phyloP scores from a whole-genome alignment of 441 rosid species.

The Brassica balearica region DNA sequence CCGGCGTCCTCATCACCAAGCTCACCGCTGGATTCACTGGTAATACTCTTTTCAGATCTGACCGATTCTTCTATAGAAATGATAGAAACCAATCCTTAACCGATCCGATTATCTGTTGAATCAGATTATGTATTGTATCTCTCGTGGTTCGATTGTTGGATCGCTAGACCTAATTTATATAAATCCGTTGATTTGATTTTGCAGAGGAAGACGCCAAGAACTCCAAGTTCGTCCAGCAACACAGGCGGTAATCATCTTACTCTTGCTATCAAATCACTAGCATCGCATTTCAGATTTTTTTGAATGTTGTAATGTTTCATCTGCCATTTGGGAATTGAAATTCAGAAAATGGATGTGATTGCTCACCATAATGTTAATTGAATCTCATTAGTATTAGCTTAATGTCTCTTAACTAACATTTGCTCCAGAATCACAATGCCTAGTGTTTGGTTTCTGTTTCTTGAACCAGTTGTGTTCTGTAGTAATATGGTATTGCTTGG shows the following conservation, averaged over 20 bases:
- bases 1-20: constrained; percentile 80
- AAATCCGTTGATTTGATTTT: constrained; percentile 11
- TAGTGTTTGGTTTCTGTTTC: not conserved
- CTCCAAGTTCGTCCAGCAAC: constrained; percentile 71
- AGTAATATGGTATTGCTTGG: not conserved
- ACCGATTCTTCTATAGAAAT: not conserved
- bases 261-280: not conserved
- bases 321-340: too few species aligned
- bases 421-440: not conserved
- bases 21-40: constrained; percentile 79
- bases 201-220: constrained; percentile 79
- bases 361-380: too few species aligned
- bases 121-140: not conserved
- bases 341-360: too few species aligned
- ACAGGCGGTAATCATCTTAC: constrained; percentile 53
- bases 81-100: not conserved
- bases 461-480: not conserved
- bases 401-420: not conserved
- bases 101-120: not conserved
- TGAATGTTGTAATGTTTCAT: too few species aligned
- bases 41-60: constrained; percentile 44
- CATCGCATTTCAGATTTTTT: not conserved
- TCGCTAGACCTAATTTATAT: constrained; percentile 6
- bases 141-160: constrained; percentile 5
- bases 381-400: too few species aligned